These are phyloP conservation scores for Eutrema yunnanense DNA, from an alignment of 345 rosid species.

Conservation along the genomic window DNA sequence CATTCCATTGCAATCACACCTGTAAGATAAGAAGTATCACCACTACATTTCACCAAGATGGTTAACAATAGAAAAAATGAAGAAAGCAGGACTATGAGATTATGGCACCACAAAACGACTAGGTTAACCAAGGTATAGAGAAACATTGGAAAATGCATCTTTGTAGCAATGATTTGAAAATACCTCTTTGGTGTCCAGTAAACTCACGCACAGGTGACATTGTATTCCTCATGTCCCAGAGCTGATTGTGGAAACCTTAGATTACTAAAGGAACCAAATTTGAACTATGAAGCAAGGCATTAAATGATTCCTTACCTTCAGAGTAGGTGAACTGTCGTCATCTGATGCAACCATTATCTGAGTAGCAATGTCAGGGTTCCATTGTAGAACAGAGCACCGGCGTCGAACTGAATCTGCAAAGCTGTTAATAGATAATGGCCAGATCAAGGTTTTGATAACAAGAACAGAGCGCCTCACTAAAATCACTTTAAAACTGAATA, in stretches of 20 bases:
- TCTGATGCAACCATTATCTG: constrained; percentile 98
- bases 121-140: neutral
- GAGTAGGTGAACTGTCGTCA: constrained; percentile 75
- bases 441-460: constrained; percentile 19
- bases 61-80: neutral
- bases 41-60: neutral
- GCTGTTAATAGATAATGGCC: constrained; percentile 40
- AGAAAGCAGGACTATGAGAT: constrained; percentile 17
- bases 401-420: constrained; percentile 87
- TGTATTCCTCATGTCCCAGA: constrained; percentile 97
- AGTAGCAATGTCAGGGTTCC: constrained; percentile 98
- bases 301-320: constrained; percentile 50
- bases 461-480: neutral
- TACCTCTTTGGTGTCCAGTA: constrained; percentile 92
- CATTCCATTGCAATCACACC: constrained; percentile 99
- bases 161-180: neutral
- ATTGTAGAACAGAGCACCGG: constrained; percentile 95
- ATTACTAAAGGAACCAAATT: constrained; percentile 10
- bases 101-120: neutral
- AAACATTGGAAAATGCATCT: neutral
- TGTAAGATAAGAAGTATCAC: constrained; percentile 30
- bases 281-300: neutral
- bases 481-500: neutral
- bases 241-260: constrained; percentile 46
- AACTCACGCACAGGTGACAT: constrained; percentile 87